Evolutionary conservation across 805 yeast species (phyloP).

Genomic region (Kluyveromyces dobzhanskii): DNA sequence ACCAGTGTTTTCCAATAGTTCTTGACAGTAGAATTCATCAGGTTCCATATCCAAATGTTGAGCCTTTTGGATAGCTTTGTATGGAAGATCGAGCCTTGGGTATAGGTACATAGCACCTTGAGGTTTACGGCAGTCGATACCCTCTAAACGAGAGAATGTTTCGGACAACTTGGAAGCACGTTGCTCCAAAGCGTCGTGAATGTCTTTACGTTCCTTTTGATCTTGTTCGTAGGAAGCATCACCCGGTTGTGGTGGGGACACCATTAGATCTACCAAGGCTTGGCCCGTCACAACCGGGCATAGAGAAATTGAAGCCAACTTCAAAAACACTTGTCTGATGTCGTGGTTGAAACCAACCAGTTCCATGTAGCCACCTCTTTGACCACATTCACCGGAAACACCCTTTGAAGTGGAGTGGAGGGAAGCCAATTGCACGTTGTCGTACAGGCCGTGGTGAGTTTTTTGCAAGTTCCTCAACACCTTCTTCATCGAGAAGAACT

Average conservation of each 20-base stretch:
- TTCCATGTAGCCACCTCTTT: conserved; percentile 99
- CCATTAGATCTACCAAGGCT: conserved; percentile 86
- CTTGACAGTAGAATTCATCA: conserved; percentile 85
- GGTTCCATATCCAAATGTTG: conserved; percentile 46
- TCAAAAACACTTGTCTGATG: conserved; percentile 62
- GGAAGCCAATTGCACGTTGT: conserved; percentile 80
- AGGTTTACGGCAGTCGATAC: conserved; percentile 80
- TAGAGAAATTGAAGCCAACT: conserved; percentile 81
- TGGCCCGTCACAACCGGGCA: conserved; percentile 97
- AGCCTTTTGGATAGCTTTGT: conserved; percentile 57
- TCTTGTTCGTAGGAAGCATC: conserved; percentile 67
- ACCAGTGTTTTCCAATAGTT: conserved; percentile 79
- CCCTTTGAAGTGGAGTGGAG: conserved; percentile 98
- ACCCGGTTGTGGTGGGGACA: conserved; percentile 78
- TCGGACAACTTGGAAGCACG: conserved; percentile 60
- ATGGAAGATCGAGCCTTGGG: conserved; percentile 66
- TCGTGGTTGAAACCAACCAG: conserved; percentile 69
- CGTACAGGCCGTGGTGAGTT: conserved; percentile 47
- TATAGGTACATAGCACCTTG: conserved; percentile 97
- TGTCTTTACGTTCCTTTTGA: conserved; percentile 49
- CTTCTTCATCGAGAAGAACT: conserved; percentile 78
- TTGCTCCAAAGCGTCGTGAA: conserved; percentile 51
- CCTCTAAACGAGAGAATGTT: conserved; percentile 72
- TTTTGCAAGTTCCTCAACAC: conserved; percentile 59
- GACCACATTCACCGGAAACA: conserved; percentile 97